Base-by-base conservation (phyloP, 306 rosid genomes). In the Rosa persica region DNA sequence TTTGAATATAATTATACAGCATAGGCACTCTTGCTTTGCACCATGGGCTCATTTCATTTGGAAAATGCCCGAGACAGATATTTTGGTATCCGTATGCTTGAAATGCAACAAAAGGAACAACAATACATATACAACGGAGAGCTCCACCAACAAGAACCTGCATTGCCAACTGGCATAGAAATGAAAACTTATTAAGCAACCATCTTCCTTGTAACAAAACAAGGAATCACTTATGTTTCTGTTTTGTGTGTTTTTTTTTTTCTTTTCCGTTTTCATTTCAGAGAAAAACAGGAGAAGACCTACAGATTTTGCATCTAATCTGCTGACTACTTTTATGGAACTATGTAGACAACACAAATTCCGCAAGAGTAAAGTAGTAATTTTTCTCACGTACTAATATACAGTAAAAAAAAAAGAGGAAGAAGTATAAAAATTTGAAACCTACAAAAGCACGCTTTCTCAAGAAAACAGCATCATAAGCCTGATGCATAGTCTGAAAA, bases 81-180 rank as follows among this genome's bases (percentile, higher is more conserved):
- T 89, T 91, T 86, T 82, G 81, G 85, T 92, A 95, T 67, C 96
- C 98, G 66, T 95, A 95, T 48, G 93, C 89, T 84, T 95, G 98
- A 88, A 89, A 92, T 70, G 89, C 93, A 57, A 86, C 12, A 79
- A 95, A 92, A 47, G 96, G 98, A 80, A 83, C 85, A 82, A 89
- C 89, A 76, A 92, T 81, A 76, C 84, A 95, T 22, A 85, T 72
- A 83, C 89, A 88, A 8, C 71, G 89, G 15, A 89, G 83, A 55
- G 87, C 92, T 82, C 97, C 98, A 80, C 86, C 67, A 67, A 83
- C 48, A 79, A 89, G 76, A 81, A 87, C 84, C 93, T 83, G 91
- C 85, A 92, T 60, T 46, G 89, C 88, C 87, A 81, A 58, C 98
- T 92, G 91, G 70, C 67, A 64, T 0, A 79, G 67, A 76, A 79